phyloP scores from a whole-genome alignment of 495 filamentous ascomycete species.

The Aspergillus ellipticus region DNA sequence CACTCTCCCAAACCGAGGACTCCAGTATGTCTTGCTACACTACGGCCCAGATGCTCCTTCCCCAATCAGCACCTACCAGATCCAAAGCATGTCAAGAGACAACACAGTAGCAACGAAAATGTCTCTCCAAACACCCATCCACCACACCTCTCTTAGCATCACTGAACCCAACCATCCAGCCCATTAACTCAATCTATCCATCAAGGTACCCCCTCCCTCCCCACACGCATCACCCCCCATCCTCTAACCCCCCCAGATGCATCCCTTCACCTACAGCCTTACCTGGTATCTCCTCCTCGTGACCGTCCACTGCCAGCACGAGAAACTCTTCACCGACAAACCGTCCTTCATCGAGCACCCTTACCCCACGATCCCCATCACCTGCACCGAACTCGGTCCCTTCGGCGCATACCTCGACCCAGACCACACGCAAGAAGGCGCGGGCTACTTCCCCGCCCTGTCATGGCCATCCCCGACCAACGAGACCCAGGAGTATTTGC shows the following conservation, averaged over 20 bases:
- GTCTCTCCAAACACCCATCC: no score
- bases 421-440: slow-evolving; percentile 41
- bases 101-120: neutral
- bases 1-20: no score
- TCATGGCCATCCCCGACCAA: slow-evolving; percentile 34
- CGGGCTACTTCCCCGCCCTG: slow-evolving; percentile 40
- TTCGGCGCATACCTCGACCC: slow-evolving; percentile 34
- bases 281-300: slow-evolving; percentile 26
- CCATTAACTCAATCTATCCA: no score
- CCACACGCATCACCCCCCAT: no score
- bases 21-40: no score
- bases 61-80: no score
- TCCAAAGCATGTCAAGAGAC: neutral
- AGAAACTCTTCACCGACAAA: slow-evolving; percentile 42
- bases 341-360: slow-evolving; percentile 40
- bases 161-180: no score
- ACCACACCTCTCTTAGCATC: no score
- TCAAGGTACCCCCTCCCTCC: neutral
- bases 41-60: no score
- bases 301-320: slow-evolving; percentile 37
- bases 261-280: slow-evolving; percentile 36
- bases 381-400: slow-evolving; percentile 42
- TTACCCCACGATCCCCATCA: slow-evolving; percentile 39
- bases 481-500: slow-evolving; percentile 42
- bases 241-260: slow-evolving; percentile 11